Percentiles rank a stretch among this genome's conserved stretches.
These are phyloP conservation scores for Phytophthora pini DNA, from an alignment of 352 stramenopile species.

Conservation along the genomic window DNA sequence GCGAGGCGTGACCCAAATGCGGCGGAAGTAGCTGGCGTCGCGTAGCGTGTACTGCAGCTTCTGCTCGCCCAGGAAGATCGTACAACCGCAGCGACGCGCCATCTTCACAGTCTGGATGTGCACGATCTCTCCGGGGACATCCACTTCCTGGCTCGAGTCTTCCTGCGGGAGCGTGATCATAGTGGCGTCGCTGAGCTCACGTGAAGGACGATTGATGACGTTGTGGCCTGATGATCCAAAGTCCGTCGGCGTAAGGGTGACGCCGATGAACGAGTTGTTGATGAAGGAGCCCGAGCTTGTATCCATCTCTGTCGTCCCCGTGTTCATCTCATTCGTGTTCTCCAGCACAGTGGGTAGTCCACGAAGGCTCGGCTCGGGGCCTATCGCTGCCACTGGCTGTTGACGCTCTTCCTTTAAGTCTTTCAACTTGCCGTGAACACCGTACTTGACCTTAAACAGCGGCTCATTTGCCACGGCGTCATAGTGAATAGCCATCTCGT, in stretches of 20 bases:
- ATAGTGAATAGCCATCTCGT: slow-evolving; percentile 76
- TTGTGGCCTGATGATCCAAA: slow-evolving; percentile 30
- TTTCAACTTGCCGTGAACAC: slow-evolving; percentile 47
- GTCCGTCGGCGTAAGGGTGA: slow-evolving; percentile 21
- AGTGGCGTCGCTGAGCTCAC: slow-evolving; percentile 41
- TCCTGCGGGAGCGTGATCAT: slow-evolving; percentile 50
- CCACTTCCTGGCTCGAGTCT: slow-evolving; percentile 62
- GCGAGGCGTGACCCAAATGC: slow-evolving; percentile 69
- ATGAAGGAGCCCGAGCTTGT: slow-evolving; percentile 29
- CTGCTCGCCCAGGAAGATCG: slow-evolving; percentile 67
- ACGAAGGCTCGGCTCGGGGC: slow-evolving; percentile 19
- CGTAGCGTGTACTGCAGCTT: slow-evolving; percentile 75
- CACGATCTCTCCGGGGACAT: slow-evolving; percentile 75
- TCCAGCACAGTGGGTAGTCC: slow-evolving; percentile 34
- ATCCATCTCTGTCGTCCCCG: slow-evolving; percentile 20
- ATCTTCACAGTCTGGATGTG: slow-evolving; percentile 69
- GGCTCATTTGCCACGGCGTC: slow-evolving; percentile 68
- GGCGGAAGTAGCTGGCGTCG: slow-evolving; percentile 71
- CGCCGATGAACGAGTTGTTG: slow-evolving; percentile 28
- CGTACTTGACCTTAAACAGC: slow-evolving; percentile 67
- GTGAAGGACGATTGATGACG: slow-evolving; percentile 40
- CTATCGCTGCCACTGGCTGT: slow-evolving; percentile 22
- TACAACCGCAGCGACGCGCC: slow-evolving; percentile 69
- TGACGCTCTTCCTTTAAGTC: slow-evolving; percentile 39
- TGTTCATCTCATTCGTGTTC: slow-evolving; percentile 20